phyloP scores from a whole-genome alignment of 2,329 filamentous ascomycete species.

The Aspergillus melleus region DNA sequence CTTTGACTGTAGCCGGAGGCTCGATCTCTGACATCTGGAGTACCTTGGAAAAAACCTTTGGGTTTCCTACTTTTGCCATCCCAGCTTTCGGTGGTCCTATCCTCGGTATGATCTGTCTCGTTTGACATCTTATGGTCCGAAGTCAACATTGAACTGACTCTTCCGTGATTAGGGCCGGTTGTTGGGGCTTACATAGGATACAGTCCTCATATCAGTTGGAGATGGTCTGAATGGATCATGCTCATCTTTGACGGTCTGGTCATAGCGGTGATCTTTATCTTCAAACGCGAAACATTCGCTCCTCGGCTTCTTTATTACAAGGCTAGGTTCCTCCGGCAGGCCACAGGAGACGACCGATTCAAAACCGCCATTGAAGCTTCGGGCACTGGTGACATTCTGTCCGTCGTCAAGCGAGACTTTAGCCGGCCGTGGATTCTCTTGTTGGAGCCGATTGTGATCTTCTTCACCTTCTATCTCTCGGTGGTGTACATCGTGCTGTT shows the following conservation, averaged over 20 bases:
- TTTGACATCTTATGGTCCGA: background rate
- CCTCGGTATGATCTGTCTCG: constrained; percentile 18
- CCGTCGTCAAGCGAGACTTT: background rate
- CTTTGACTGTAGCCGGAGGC: constrained; percentile 46
- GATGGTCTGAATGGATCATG: constrained; percentile 50
- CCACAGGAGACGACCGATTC: constrained; percentile 43
- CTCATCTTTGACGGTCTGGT: constrained; percentile 38
- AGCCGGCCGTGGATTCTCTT: constrained; percentile 8
- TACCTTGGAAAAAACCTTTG: constrained; percentile 48
- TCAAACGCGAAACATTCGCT: constrained; percentile 52
- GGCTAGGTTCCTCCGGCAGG: constrained; percentile 37
- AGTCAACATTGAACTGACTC: no score
- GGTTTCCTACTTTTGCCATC: constrained; percentile 53
- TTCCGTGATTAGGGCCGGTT: background rate
- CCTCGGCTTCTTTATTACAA: constrained; percentile 47
- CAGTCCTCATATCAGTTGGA: constrained; percentile 15
- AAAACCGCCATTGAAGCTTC: constrained; percentile 32
- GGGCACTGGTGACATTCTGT: constrained; percentile 30
- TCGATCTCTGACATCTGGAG: constrained; percentile 48
- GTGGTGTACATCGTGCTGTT: constrained; percentile 34
- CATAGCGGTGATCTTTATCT: constrained; percentile 40
- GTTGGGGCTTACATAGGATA: constrained; percentile 9
- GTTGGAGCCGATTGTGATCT: constrained; percentile 29
- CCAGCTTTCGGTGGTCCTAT: constrained; percentile 39
- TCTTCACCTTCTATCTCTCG: constrained; percentile 19